phyloP scores from a whole-genome alignment of 2,329 filamentous ascomycete species.

The Penicillium sp. region DNA sequence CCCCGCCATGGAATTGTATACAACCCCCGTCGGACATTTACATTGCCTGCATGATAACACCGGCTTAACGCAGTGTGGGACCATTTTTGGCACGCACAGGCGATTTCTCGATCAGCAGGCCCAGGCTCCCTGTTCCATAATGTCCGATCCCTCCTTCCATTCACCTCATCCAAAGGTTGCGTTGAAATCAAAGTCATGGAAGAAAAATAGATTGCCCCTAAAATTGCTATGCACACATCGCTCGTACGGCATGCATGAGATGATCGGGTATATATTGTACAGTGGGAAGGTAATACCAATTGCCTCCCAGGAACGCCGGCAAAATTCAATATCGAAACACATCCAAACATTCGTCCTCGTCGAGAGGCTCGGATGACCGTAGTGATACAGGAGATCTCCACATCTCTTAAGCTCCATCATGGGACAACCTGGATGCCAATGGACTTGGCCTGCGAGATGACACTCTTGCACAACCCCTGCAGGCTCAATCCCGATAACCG shows the following conservation, averaged over 20 bases:
- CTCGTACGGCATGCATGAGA: conserved; percentile 26
- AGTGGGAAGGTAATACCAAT: conserved; percentile 6
- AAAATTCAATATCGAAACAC: conserved; percentile 6
- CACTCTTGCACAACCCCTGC: conserved; percentile 68
- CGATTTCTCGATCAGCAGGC: neutral
- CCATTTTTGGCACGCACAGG: neutral
- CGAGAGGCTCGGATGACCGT: neutral
- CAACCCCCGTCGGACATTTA: neutral
- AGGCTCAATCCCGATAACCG: conserved; percentile 69
- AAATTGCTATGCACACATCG: conserved; percentile 20
- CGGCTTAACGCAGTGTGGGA: neutral
- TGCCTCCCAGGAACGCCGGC: conserved; percentile 25
- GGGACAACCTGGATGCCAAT: conserved; percentile 71
- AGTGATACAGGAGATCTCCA: conserved; percentile 1
- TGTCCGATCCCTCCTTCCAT: neutral
- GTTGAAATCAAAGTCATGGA: neutral
- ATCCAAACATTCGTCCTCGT: conserved; percentile 1
- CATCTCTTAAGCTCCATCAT: conserved; percentile 34
- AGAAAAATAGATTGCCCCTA: conserved; percentile 3
- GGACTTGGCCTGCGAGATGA: conserved; percentile 73
- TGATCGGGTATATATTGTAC: conserved; percentile 26
- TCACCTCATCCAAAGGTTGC: neutral
- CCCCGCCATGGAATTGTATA: neutral
- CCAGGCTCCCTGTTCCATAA: neutral
- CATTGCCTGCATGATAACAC: neutral